These are phyloP conservation scores for Naegleria gruberi DNA, from an alignment of 208 protist genomes.

Conservation along the genomic window DNA sequence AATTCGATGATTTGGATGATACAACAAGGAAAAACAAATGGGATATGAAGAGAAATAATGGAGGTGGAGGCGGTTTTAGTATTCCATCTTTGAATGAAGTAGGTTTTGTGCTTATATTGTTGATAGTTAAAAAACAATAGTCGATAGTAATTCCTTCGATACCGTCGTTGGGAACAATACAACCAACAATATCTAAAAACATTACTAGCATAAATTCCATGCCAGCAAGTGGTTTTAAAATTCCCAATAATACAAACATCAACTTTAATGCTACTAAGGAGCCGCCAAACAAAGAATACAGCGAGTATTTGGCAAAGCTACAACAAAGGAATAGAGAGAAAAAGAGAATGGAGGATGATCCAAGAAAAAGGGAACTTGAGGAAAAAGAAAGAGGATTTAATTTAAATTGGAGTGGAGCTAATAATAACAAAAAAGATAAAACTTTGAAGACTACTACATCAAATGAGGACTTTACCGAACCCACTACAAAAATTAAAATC, in stretches of 20 bases:
- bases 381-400: neutral
- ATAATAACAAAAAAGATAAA: neutral
- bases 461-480: neutral
- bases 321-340: neutral
- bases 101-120: neutral
- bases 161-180: neutral
- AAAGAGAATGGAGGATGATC: neutral
- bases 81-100: neutral
- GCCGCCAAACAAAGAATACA: neutral
- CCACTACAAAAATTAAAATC: neutral
- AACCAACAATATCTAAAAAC: neutral
- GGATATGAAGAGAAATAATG: neutral
- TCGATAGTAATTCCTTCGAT: neutral
- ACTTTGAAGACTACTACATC: neutral
- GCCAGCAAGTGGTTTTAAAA: neutral
- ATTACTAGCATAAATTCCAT: neutral
- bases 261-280: neutral
- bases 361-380: neutral
- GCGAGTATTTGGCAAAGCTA: neutral
- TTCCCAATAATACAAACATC: neutral
- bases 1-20: neutral
- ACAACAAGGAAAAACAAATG: neutral
- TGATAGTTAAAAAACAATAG: neutral
- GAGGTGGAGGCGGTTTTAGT: neutral
- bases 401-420: neutral